Evolutionary conservation across 805 yeast species (phyloP), one percentile per base, ranked within the genome.

Genomic region (Candida berthetii): DNA sequence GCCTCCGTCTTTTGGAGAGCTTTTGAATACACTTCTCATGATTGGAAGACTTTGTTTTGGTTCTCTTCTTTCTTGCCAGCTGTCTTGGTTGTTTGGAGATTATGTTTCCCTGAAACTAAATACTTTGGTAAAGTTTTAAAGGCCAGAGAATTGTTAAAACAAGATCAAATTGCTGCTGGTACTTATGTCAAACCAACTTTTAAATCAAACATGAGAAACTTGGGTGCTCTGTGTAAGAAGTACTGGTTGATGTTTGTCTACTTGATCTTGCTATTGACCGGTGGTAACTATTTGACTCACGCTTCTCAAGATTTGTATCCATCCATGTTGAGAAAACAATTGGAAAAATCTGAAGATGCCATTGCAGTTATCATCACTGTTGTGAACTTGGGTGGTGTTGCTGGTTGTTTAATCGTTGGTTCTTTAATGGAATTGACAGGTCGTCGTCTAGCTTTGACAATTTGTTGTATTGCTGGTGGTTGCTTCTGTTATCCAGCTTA

Each of bases 261-360:
- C 56, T 62, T 75, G 50, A 73, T 83, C 29, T 48, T 83, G 13
- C 59, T 82, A 54, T 76, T 82, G 78, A 71, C 85, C 14, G 87
- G 83, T 18, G 74, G 80, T 63, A 82, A 82, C 62, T 83, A 80
- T 62, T 69, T 75, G 66, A 73, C 85, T 4, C 91, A 83, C 50
- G 86, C 87, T 1, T 75, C 87, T 8, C 89, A 83, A 60, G 91
- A 83, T 61, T 66, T 84, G 59, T 80, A 71, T 56, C 85, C 87
- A 35, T 80, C 88, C 2, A 65, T 78, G 65, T 61, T 83, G 38
- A 66, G 71, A 34, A 67, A 66, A 27, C 87, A 82, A 56, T 63
- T 76, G 24, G 63, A 55, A n/a, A 69, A 67, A 45, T 60, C 74
- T 18, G 50, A 55, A 13, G 63, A 82, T 53, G 65, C 70, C 24